phyloP scores from a whole-genome alignment of 192 early-diverging fungal species.

The Backusella psychrophila region DNA sequence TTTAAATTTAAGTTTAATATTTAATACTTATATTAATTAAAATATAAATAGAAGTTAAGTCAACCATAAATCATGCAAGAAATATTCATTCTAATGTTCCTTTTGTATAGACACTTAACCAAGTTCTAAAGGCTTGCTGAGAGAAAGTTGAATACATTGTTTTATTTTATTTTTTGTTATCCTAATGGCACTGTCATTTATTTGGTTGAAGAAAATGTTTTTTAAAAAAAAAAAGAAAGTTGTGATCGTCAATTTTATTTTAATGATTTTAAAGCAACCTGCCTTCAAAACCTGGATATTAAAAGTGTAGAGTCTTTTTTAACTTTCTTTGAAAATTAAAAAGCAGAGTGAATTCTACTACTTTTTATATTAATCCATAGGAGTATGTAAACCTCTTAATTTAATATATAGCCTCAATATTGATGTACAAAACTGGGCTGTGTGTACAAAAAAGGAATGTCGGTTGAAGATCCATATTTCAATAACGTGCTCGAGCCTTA shows the following conservation, averaged over 20 bases:
- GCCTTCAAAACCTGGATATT: not conserved
- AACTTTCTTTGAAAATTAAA: not conserved
- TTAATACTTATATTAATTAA: too few species aligned
- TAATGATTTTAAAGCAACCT: not conserved
- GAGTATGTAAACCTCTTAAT: not conserved
- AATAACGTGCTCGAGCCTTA: conserved; percentile 3
- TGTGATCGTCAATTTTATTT: not conserved
- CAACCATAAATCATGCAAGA: too few species aligned
- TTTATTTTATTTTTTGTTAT: not conserved
- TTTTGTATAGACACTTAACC: too few species aligned
- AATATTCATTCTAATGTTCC: too few species aligned
- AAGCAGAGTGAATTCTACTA: not conserved
- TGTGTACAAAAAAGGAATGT: not conserved
- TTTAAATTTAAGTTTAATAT: too few species aligned
- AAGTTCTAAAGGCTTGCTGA: too few species aligned
- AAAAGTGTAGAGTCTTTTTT: not conserved
- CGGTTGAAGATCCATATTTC: not conserved
- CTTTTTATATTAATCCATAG: not conserved
- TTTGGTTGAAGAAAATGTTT: not conserved
- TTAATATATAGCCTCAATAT: not conserved
- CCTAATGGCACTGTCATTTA: not conserved
- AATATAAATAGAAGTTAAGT: too few species aligned
- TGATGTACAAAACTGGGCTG: not conserved
- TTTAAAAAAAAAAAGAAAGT: not conserved
- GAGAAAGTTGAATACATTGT: not conserved